These are phyloP conservation scores for Pythium folliculosum DNA, from an alignment of 352 stramenopile genomes.

Conservation along the genomic window DNA sequence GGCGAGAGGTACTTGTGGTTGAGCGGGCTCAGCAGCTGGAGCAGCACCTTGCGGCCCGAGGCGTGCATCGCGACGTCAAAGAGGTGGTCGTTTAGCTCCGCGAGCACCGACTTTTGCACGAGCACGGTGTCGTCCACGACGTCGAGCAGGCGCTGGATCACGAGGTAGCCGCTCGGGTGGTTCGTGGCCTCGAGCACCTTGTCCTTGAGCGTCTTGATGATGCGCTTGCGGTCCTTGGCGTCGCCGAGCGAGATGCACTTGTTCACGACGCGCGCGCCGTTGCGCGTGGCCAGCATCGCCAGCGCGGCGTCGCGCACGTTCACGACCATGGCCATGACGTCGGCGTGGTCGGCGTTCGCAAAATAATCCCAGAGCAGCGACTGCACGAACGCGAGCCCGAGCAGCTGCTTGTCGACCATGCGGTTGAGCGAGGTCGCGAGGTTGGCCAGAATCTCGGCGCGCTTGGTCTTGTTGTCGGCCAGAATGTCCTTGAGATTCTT, in stretches of 20 bases:
- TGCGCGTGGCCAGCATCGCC: slow-evolving; percentile 84
- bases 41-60: slow-evolving; percentile 74
- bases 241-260: slow-evolving; percentile 81
- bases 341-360: slow-evolving; percentile 69
- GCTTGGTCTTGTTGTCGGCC: slow-evolving; percentile 63
- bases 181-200: slow-evolving; percentile 89
- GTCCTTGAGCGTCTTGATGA: slow-evolving; percentile 91
- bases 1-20: slow-evolving; percentile 85
- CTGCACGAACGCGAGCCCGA: slow-evolving; percentile 88
- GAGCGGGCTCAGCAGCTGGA: slow-evolving; percentile 76
- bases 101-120: slow-evolving; percentile 88
- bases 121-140: slow-evolving; percentile 91
- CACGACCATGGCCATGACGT: slow-evolving; percentile 85
- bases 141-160: slow-evolving; percentile 88
- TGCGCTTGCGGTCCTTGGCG: slow-evolving; percentile 90
- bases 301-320: slow-evolving; percentile 87
- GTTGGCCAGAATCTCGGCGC: slow-evolving; percentile 73
- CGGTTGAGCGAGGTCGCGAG: slow-evolving; percentile 72
- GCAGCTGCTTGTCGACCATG: slow-evolving; percentile 90
- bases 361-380: slow-evolving; percentile 91
- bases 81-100: slow-evolving; percentile 78
- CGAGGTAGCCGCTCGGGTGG: slow-evolving; percentile 89
- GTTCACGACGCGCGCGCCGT: slow-evolving; percentile 85
- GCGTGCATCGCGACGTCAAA: slow-evolving; percentile 71
- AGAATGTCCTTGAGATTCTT: slow-evolving; percentile 82